Conservation (phyloP, 148 eudicot species). For the Amaranthus hypochondriacus region DNA sequence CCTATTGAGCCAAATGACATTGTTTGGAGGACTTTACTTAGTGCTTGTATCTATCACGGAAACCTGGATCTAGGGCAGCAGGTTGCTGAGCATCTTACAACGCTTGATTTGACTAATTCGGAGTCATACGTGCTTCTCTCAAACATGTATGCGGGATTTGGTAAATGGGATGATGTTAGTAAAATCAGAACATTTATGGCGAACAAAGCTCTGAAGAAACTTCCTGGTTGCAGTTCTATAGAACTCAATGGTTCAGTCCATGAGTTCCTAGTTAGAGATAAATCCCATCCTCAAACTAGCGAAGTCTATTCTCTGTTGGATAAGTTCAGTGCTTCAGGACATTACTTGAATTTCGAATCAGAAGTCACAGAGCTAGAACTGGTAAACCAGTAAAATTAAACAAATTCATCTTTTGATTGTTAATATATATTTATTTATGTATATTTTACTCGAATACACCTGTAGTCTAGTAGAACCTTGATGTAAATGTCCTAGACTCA, state of each 20-base stretch:
- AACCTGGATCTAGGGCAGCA: conserved; percentile 40
- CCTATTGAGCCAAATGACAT: conserved; percentile 62
- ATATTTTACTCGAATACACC: not conserved
- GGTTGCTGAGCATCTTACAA: conserved; percentile 43
- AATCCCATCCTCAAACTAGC: conserved; percentile 33
- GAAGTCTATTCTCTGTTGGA: conserved; percentile 45
- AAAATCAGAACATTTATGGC: conserved; percentile 49
- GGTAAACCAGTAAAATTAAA: not conserved
- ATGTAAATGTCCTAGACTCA: not conserved
- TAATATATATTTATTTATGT: conserved; percentile 7
- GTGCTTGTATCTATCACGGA: conserved; percentile 46
- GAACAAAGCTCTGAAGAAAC: conserved; percentile 43
- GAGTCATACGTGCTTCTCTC: conserved; percentile 61
- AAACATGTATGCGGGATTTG: conserved; percentile 59
- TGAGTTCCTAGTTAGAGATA: conserved; percentile 53
- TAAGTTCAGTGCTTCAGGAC: conserved; percentile 25
- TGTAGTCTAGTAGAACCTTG: not conserved
- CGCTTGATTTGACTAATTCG: conserved; percentile 33
- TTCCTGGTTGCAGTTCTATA: conserved; percentile 67
- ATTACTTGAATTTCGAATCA: conserved; percentile 22
- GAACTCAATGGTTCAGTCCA: conserved; percentile 56
- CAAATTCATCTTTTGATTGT: not conserved
- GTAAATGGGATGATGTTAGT: conserved; percentile 61
- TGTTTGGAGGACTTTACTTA: conserved; percentile 62
- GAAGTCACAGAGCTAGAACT: conserved; percentile 10